A percentile compares a stretch with the other conserved stretches of the same genome.
phyloP scores from a whole-genome alignment of 306 rosid genomes.

The Quercus parvula region DNA sequence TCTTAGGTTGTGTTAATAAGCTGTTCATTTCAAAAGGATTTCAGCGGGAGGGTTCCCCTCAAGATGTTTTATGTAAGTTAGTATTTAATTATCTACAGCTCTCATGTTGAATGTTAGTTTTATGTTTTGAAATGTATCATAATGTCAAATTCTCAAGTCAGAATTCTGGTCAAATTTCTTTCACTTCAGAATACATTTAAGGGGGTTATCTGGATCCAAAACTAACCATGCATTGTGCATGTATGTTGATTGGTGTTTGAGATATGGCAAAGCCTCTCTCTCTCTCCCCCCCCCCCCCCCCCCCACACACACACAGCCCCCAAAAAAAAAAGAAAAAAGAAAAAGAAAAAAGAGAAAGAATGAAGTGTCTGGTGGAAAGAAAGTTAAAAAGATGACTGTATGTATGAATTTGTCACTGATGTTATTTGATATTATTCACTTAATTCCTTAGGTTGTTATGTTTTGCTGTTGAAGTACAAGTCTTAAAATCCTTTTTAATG shows the following conservation, averaged over 20 bases:
- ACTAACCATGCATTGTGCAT: not conserved
- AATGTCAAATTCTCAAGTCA: not conserved
- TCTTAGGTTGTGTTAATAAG: constrained; percentile 51
- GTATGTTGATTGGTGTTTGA: not conserved
- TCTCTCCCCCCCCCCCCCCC: fast-evolving
- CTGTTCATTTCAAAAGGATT: constrained; percentile 56
- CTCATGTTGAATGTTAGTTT: not conserved
- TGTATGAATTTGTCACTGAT: not conserved
- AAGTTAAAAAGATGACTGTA: not conserved
- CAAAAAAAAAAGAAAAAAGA: not conserved
- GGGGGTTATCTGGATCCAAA: not conserved
- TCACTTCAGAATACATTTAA: not conserved
- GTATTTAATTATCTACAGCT: not conserved
- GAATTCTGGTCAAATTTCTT: not conserved
- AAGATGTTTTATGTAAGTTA: constrained; percentile 69
- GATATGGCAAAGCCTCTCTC: no score
- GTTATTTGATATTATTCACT: not conserved
- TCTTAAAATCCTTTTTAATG: not conserved
- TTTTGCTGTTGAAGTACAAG: not conserved
- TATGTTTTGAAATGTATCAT: not conserved
- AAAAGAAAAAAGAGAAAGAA: not conserved
- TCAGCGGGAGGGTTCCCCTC: constrained; percentile 26
- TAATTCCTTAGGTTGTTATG: not conserved
- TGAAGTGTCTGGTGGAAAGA: not conserved
- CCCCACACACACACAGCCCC: no score